These are phyloP conservation scores for Leccinum ochraceum DNA, from an alignment of 768 basidiomycete genomes.

Conservation along the genomic window DNA sequence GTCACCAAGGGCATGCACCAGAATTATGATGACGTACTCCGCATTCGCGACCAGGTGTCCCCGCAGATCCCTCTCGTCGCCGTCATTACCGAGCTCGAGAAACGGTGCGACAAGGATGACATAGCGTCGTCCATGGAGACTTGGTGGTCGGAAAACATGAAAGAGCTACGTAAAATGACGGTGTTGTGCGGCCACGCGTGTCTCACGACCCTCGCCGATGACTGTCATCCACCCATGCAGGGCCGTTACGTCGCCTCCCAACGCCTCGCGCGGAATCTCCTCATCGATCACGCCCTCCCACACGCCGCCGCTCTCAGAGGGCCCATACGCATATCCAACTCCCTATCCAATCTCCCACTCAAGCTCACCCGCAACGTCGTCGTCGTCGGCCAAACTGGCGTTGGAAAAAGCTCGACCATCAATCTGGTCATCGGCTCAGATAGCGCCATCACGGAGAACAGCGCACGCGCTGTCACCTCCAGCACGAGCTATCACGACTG, in stretches of 20 bases:
- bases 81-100: constrained; percentile 28
- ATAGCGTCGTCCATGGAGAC: constrained; percentile 24
- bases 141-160: constrained; percentile 23
- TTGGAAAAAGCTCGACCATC: constrained; percentile 25
- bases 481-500: constrained; percentile 28
- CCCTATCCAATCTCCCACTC: not conserved
- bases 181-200: constrained; percentile 22
- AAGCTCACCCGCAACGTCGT: constrained; percentile 34
- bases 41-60: constrained; percentile 24
- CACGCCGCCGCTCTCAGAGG: not conserved
- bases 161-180: constrained; percentile 8
- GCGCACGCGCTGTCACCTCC: constrained; percentile 19
- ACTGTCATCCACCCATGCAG: constrained; percentile 17
- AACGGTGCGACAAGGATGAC: constrained; percentile 13
- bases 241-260: constrained; percentile 22
- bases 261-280: constrained; percentile 22
- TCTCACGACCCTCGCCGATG: constrained; percentile 25
- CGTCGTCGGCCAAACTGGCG: constrained; percentile 42
- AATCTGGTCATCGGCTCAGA: constrained; percentile 20
- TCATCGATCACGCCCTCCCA: constrained; percentile 24
- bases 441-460: constrained; percentile 17
- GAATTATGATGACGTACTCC: constrained; percentile 19
- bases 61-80: constrained; percentile 25
- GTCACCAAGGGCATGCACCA: constrained; percentile 26
- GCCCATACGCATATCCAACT: not conserved